phyloP scores from a whole-genome alignment of 495 filamentous ascomycete species.

The Penicillium psychrofluorescens region DNA sequence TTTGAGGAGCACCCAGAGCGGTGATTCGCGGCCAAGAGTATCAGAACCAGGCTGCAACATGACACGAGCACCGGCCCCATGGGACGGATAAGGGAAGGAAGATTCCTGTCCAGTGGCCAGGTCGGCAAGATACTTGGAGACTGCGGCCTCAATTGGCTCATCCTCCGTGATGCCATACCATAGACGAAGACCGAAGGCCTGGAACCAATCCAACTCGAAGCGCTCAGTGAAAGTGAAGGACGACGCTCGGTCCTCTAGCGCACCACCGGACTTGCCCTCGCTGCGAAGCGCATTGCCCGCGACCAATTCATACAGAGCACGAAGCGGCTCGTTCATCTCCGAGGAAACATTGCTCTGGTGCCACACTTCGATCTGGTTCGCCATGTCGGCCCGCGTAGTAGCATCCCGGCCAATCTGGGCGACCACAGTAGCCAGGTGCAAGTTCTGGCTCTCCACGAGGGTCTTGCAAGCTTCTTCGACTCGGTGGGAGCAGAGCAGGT shows the following conservation, averaged over 20 bases:
- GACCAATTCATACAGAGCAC: slow-evolving; percentile 82
- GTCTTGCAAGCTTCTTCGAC: slow-evolving; percentile 73
- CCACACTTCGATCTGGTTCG: slow-evolving; percentile 77
- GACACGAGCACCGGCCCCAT: slow-evolving; percentile 47
- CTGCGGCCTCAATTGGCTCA: slow-evolving; percentile 61
- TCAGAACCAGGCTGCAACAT: slow-evolving; percentile 40
- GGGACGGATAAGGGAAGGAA: slow-evolving; percentile 52
- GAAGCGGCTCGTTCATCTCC: slow-evolving; percentile 78
- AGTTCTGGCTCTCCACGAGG: slow-evolving; percentile 64
- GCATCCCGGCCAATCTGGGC: slow-evolving; percentile 69
- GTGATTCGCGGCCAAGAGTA: slow-evolving; percentile 53
- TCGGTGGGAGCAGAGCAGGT: slow-evolving; percentile 67
- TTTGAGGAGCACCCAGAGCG: slow-evolving; percentile 80
- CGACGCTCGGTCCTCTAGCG: slow-evolving; percentile 65
- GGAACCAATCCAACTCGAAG: slow-evolving; percentile 86
- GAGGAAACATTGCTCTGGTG: slow-evolving; percentile 68
- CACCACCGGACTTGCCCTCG: slow-evolving; percentile 57
- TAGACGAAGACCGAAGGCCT: slow-evolving; percentile 82
- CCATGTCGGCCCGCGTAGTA: slow-evolving; percentile 58
- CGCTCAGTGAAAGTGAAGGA: slow-evolving; percentile 71
- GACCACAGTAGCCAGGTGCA: slow-evolving; percentile 74
- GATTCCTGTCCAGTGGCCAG: slow-evolving; percentile 55
- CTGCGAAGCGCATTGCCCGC: slow-evolving; percentile 77
- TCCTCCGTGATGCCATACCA: slow-evolving; percentile 71
- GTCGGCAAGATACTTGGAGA: slow-evolving; percentile 61